Percentiles rank a stretch among this genome's conserved stretches.
Evolutionary conservation across 1,284 basidiomycete species (phyloP).

Genomic region (Melampsora larici-populina): DNA sequence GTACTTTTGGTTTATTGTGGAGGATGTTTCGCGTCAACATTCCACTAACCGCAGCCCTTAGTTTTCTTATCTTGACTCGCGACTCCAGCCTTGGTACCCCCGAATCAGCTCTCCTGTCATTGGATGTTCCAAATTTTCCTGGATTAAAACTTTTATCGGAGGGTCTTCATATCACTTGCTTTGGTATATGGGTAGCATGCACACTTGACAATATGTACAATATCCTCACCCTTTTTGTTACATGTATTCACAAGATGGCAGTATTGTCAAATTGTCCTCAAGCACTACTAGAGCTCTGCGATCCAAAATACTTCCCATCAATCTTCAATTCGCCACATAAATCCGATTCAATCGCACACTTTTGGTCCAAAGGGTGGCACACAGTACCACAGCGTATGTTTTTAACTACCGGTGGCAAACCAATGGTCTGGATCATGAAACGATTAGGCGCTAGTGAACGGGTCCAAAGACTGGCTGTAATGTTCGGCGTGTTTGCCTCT

Average conservation of each 20-base stretch:
- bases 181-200: background rate
- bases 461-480: background rate
- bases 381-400: background rate
- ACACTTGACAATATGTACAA: background rate
- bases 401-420: background rate
- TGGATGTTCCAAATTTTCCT: slow-evolving; percentile 1
- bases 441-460: background rate
- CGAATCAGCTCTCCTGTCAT: background rate
- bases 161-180: background rate
- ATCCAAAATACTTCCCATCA: background rate
- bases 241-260: background rate
- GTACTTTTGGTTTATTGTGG: background rate
- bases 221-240: background rate
- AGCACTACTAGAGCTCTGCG: background rate
- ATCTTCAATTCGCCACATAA: background rate
- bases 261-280: background rate
- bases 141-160: background rate
- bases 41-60: background rate
- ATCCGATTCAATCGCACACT: background rate
- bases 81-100: background rate
- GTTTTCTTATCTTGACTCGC: background rate
- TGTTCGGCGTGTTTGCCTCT: background rate
- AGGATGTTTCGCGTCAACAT: background rate
- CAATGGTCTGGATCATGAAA: background rate
- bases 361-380: slow-evolving; percentile 4